These are phyloP conservation scores for Platismatia glauca DNA, from an alignment of 495 filamentous ascomycete genomes.

Conservation along the genomic window DNA sequence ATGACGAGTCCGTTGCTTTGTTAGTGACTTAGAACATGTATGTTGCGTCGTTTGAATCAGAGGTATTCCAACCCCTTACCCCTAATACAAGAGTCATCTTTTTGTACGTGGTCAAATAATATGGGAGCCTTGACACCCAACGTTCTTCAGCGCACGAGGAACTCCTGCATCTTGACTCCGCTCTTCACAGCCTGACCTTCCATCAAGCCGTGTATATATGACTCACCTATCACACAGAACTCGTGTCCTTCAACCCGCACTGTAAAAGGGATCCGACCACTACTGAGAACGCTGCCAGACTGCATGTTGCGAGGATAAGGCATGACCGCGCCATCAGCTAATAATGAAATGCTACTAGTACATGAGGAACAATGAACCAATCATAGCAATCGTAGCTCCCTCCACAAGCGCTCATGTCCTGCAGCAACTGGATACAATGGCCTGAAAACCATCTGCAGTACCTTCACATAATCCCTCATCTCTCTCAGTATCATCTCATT, in stretches of 20 bases:
- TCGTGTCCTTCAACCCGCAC: slow-evolving; percentile 3
- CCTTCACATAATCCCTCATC: neutral
- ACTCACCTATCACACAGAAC: slow-evolving; percentile 1
- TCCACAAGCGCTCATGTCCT: neutral
- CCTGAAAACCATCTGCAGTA: neutral
- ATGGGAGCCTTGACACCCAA: neutral
- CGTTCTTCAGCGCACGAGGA: neutral
- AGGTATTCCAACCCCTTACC: neutral
- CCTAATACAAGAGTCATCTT: too few relatives aligned
- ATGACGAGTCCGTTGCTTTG: neutral
- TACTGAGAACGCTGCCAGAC: too few relatives aligned
- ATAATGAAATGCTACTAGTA: too few relatives aligned
- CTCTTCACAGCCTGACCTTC: slow-evolving; percentile 4
- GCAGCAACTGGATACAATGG: neutral
- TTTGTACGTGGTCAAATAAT: neutral
- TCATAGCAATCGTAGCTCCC: neutral
- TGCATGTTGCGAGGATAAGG: slow-evolving; percentile 10
- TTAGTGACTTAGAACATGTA: neutral
- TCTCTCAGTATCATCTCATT: slow-evolving; percentile 10
- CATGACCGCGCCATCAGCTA: too few relatives aligned
- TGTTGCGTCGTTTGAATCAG: too few relatives aligned
- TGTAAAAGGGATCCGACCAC: slow-evolving; percentile 15
- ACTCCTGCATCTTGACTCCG: neutral
- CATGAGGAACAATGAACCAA: neutral
- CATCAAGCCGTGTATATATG: slow-evolving; percentile 11